A percentile compares a stretch with the other conserved stretches of the same genome.
Conservation (phyloP, 768 basidiomycete species). For the Pleurotus platypus region DNA sequence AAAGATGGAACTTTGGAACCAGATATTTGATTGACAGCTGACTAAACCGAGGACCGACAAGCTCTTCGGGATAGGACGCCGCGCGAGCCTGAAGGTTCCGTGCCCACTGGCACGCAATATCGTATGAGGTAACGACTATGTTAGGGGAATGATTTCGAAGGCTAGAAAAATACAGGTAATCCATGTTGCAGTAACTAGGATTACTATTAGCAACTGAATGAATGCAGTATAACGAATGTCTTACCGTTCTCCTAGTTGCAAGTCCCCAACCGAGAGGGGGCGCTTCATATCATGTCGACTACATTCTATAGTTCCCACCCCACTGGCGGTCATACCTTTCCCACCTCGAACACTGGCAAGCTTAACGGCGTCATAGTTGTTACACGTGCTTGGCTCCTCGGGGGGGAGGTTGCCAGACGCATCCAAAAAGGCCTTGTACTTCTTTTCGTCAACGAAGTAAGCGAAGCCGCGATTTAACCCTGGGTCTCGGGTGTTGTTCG, state of each 20-base stretch:
- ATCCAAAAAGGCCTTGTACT: too few species aligned
- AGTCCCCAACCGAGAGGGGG: neutral
- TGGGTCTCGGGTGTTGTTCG: too few species aligned
- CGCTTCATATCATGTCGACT: constrained; percentile 2
- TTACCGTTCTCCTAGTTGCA: constrained; percentile 8
- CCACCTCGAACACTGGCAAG: neutral
- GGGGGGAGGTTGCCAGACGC: neutral
- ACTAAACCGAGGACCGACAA: neutral
- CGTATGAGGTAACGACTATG: constrained; percentile 23
- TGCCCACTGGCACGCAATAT: constrained; percentile 29
- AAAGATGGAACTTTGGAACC: too few species aligned
- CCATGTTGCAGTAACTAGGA: neutral
- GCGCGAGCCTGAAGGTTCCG: constrained; percentile 10
- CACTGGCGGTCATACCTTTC: neutral
- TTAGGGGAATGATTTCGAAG: neutral
- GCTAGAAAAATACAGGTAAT: neutral
- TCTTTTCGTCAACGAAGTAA: too few species aligned
- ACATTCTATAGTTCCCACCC: neutral
- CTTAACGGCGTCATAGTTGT: neutral
- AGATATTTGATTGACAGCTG: constrained; percentile 9
- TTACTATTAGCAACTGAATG: neutral
- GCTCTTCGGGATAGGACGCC: neutral
- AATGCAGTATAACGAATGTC: neutral
- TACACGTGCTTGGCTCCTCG: neutral
- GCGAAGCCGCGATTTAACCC: too few species aligned